Evolutionary conservation across 2,329 filamentous ascomycete genomes (phyloP), one percentile per base, ranked within the genome.

Genomic region (Sclerotinia glacialis): DNA sequence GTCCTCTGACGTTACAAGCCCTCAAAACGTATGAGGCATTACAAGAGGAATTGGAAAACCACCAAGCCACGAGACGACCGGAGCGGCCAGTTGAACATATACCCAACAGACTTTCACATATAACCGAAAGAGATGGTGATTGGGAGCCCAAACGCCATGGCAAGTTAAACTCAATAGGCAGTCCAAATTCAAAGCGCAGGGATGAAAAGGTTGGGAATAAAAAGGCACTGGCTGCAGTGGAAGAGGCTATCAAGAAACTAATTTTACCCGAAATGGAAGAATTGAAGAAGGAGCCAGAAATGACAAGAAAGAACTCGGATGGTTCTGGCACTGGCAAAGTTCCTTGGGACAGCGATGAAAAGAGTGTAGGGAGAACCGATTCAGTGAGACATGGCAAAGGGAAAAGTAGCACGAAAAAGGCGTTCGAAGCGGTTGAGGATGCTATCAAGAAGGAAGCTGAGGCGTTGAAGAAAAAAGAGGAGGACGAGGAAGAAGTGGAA

Each of bases 371-470:
- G 5, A 65, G 53, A 26, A 47, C 53, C 5, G 63, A 59, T 11
- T 65, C 63, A 2, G 54, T 65, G 6, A 65, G 60, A 28, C 63
- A 65, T 42, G 46, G 63, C 18, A 65, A 65, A 65, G 53, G 53
- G 2, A 65, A 65, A 42, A 65, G 63, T 28, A 65, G 63, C 34
- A 65, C 63, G 14, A 65, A 65, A 34, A 65, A 65, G 50, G 63
- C 63, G 8, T 65, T 65, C 16, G 63, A 65, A 60, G 63, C 63
- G 23, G 63, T 65, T 28, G 63, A 65, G 44, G 63, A 65, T 65
- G 63, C 63, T 14, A 59, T 65, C 23, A 65, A 65, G 26, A 65
- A 65, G 46, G 63, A 65, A 60, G 63, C 63, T 2, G 63, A 59
- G 54, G 63, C 63, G 18, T 44, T 65, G 34, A 65, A 65, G 54